phyloP scores from a whole-genome alignment of 108 stramenopile species.

The Phaeodactylum tricornutum region DNA sequence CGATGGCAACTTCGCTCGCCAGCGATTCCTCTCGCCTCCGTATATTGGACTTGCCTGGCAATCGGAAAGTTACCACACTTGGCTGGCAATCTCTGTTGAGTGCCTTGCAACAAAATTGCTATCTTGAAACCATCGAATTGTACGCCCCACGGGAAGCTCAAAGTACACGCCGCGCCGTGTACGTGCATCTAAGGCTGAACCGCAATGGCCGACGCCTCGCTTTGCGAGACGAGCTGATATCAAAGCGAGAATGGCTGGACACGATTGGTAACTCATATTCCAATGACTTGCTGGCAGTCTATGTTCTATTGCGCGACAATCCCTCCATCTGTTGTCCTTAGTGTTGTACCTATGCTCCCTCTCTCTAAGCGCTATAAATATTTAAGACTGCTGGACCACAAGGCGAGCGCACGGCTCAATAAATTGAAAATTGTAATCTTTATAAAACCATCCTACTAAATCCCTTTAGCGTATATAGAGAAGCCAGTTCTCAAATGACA shows the following conservation, averaged over 20 bases:
- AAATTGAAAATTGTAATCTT: too few species aligned
- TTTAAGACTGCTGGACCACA: too few species aligned
- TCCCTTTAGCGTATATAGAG: too few species aligned
- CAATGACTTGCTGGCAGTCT: background rate
- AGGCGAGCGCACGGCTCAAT: too few species aligned
- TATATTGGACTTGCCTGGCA: background rate
- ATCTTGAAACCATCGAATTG: slow-evolving; percentile 1
- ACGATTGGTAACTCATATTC: background rate
- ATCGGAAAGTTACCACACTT: background rate
- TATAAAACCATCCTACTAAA: too few species aligned
- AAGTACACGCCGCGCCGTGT: background rate
- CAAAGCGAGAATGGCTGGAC: background rate
- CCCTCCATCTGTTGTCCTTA: background rate
- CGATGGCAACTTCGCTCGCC: background rate
- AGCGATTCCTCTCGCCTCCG: background rate
- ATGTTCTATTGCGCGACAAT: background rate
- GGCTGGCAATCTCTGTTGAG: background rate
- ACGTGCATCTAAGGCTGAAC: background rate
- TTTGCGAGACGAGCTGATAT: background rate
- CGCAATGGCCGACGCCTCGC: background rate
- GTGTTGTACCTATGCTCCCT: too few species aligned
- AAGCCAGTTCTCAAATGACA: too few species aligned
- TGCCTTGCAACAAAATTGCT: background rate
- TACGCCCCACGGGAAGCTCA: background rate
- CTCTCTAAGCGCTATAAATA: too few species aligned